Evolutionary conservation across 768 basidiomycete genomes (phyloP).

Genomic region (Lactarius quietus): DNA sequence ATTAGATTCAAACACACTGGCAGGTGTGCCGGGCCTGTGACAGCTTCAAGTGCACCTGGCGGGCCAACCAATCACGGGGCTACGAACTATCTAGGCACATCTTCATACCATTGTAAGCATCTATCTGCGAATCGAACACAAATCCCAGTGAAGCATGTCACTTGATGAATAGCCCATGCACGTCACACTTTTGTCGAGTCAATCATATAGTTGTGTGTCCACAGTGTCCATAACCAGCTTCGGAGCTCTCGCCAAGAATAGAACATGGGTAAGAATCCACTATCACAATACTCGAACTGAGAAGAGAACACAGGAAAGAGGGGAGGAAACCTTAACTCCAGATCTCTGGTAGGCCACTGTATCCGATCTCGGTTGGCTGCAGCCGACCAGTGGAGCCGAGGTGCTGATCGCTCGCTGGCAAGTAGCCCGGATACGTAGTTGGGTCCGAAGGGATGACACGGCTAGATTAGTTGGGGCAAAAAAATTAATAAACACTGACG

Average conservation of each 20-base stretch:
- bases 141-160: background rate
- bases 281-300: no score
- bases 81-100: no score
- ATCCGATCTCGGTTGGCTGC: conserved; percentile 7
- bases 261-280: no score
- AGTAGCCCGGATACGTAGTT: conserved; percentile 20
- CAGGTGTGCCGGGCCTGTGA: no score
- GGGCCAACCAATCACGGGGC: no score
- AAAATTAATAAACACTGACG: conserved; percentile 9
- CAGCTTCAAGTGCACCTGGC: no score
- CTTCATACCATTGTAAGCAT: background rate
- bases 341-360: conserved; percentile 23
- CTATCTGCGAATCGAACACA: background rate
- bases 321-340: background rate
- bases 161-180: background rate
- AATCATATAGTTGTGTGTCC: background rate
- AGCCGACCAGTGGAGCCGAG: background rate
- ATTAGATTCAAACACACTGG: no score
- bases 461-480: background rate
- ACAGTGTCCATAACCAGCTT: no score
- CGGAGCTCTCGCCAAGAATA: no score
- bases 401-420: background rate
- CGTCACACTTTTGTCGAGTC: background rate
- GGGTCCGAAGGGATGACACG: conserved; percentile 22
- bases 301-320: background rate